phyloP scores from a whole-genome alignment of 129 eudicot genomes.

The Escallonia herrerae region DNA sequence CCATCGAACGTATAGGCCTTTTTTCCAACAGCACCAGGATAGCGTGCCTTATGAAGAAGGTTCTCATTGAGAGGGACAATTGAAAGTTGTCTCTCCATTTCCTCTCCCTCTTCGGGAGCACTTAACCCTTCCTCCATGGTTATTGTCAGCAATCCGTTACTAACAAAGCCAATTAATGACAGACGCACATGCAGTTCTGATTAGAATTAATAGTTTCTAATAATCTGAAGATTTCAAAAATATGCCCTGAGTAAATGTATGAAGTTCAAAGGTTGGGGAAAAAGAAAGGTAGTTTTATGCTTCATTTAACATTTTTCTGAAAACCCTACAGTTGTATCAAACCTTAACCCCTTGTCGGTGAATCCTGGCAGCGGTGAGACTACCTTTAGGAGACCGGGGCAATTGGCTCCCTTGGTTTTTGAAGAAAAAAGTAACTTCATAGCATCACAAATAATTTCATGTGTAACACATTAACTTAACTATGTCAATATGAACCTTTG shows the following conservation, averaged over 20 bases:
- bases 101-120: constrained; percentile 32
- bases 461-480: no score
- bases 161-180: neutral
- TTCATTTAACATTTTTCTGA: no score
- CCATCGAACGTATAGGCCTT: constrained; percentile 95
- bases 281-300: no score
- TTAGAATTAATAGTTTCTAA: no score
- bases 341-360: no score
- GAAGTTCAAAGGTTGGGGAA: no score
- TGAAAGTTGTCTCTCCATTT: constrained; percentile 31
- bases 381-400: neutral
- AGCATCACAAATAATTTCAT: neutral
- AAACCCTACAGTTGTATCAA: no score
- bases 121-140: neutral
- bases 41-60: constrained; percentile 22
- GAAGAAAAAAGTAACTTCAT: no score
- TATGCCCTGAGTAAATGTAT: no score
- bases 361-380: no score
- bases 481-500: no score
- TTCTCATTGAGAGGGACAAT: constrained; percentile 19
- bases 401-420: neutral
- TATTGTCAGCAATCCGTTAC: neutral
- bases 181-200: neutral
- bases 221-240: no score
- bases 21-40: constrained; percentile 52